Evolutionary conservation across 257 asterid genomes (phyloP), one percentile per base, ranked within the genome.

Genomic region (Avicennia marina): DNA sequence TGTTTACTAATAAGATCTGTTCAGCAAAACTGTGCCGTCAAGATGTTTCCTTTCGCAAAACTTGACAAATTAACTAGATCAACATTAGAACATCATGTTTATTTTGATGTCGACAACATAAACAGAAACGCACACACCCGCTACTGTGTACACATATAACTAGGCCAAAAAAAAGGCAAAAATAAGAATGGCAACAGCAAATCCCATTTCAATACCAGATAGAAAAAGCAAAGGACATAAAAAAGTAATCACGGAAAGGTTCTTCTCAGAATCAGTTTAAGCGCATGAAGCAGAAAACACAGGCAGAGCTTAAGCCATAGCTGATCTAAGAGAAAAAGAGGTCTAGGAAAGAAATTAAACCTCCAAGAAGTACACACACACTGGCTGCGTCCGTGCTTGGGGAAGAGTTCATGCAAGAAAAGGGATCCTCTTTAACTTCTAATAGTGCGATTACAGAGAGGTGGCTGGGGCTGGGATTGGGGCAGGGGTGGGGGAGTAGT

Each of bases 1-100:
- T 38, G 25, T 10, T 29, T 36, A 47, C 4, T 19, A 24, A 55
- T 55, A 46, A 63, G 75, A 75, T 66, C 75, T 54, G 44, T 36
- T 51, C 24, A 18, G 20, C 29, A 19, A 41, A 42, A 22, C 51
- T 24, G 19, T 13, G 52, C 38, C 49, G 39, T 45, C 12, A n/a
- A 19, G 6, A 11, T 29, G 20, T 26, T 13, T 10, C 46, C 24
- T 13, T 12, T 34, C 13, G 39, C 15, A 41, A 56, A 40, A 34
- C 26, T 13, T 20, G 15, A 9, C 48, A 22, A 1, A 0, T 50
- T 26, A 1, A 26, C 8, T 38, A 13, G 18, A 42, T 33, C 29
- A 54, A 55, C 29, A 38, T 33, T 33, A 32, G 17, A 31, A 19
- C 46, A 46, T 40, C n/a, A n/a, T n/a, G 44, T 22, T 13, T 38